Percentiles rank a stretch among this genome's conserved stretches.
These are phyloP conservation scores for Solanum pimpinellifolium DNA, from an alignment of 257 asterid species.

Conservation along the genomic window DNA sequence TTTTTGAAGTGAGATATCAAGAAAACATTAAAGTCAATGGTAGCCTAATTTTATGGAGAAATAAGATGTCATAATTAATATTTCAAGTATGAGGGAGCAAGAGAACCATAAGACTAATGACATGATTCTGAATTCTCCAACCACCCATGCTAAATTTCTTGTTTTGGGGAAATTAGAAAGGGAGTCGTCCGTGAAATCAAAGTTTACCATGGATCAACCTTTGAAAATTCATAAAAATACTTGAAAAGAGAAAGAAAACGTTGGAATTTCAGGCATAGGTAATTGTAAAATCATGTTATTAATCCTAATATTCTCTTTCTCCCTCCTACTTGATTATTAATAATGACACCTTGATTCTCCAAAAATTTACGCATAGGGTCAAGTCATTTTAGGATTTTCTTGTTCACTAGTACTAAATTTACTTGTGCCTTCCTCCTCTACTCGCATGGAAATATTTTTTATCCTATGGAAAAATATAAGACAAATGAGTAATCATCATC, in stretches of 20 bases:
- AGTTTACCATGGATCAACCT: not conserved
- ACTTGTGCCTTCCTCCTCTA: not conserved
- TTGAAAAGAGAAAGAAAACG: not conserved
- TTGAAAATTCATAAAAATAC: not conserved
- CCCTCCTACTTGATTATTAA: not conserved
- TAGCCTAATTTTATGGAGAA: not conserved
- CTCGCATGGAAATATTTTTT: not conserved
- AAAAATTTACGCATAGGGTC: not conserved
- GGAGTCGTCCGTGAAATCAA: not conserved
- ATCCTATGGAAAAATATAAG: not conserved
- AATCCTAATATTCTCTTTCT: too few relatives aligned
- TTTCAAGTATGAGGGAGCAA: not conserved
- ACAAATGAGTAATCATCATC: not conserved
- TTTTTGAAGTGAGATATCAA: not conserved
- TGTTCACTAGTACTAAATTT: not conserved
- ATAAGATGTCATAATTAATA: not conserved
- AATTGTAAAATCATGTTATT: too few relatives aligned
- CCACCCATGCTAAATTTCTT: not conserved
- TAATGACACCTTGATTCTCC: not conserved
- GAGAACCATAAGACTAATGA: not conserved
- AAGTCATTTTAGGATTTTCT: not conserved
- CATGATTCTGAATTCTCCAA: not conserved
- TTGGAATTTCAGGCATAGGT: not conserved
- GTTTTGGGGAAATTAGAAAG: not conserved
- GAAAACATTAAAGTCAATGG: not conserved